Percentiles rank a stretch among this genome's conserved stretches.
Conservation (phyloP, 805 yeast genomes). For the Yarrowia divulgata region DNA sequence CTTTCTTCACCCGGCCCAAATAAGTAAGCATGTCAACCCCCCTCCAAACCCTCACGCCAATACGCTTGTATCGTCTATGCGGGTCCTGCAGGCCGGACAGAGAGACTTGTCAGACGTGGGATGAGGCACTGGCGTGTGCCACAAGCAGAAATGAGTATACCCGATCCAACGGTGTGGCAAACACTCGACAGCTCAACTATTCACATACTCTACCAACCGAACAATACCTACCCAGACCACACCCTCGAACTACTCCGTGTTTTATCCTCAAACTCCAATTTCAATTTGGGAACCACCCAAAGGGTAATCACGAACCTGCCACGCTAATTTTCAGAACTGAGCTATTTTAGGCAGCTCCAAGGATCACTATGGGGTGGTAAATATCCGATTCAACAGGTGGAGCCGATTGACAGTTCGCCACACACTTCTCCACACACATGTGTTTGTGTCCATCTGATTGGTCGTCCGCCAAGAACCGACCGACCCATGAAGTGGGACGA, state of each 20-base stretch:
- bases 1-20: slow-evolving; percentile 1
- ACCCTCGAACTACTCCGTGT: no score
- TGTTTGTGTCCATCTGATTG: not conserved
- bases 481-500: slow-evolving; percentile 8
- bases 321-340: slow-evolving; percentile 21
- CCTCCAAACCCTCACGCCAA: slow-evolving; percentile 11
- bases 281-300: not conserved
- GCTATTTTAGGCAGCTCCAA: slow-evolving; percentile 19
- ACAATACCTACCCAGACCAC: no score
- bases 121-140: not conserved
- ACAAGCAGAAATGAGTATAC: no score
- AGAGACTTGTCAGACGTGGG: not conserved
- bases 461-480: not conserved
- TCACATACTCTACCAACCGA: no score
- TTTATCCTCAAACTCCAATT: not conserved
- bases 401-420: no score
- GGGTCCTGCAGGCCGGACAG: slow-evolving; percentile 1
- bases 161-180: no score
- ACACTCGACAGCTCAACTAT: no score
- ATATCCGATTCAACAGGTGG: no score
- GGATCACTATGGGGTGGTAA: not conserved
- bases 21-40: slow-evolving; percentile 5
- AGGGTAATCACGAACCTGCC: slow-evolving; percentile 33
- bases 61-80: slow-evolving; percentile 30
- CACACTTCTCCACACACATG: no score